Percentiles rank a stretch among this genome's conserved stretches.
Conservation (phyloP, 2,329 filamentous ascomycete genomes). For the Leptographium wingfieldii region DNA sequence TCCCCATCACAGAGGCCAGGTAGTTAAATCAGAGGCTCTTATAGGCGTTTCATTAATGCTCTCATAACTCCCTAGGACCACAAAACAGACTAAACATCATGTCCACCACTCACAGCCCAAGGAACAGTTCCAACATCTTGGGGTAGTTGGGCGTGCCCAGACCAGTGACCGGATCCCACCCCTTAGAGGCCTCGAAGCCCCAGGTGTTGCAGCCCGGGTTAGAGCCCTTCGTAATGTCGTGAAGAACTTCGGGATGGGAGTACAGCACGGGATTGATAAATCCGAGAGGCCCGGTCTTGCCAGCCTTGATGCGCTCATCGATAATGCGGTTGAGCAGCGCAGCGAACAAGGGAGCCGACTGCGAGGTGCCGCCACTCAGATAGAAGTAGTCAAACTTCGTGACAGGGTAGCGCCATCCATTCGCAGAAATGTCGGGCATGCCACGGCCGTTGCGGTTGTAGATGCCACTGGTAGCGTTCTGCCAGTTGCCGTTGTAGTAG, state of each 20-base stretch:
- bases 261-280: constrained; percentile 22
- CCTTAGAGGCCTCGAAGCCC: constrained; percentile 16
- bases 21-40: too few relatives aligned
- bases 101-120: too few relatives aligned
- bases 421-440: constrained; percentile 13
- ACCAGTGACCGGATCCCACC: constrained; percentile 17
- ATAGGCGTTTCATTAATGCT: too few relatives aligned
- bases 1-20: too few relatives aligned
- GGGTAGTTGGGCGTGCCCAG: constrained; percentile 17
- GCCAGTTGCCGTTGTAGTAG: constrained; percentile 20
- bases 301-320: constrained; percentile 39
- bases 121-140: constrained; percentile 12
- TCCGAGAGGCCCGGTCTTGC: constrained; percentile 24
- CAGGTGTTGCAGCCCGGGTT: constrained; percentile 20
- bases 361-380: constrained; percentile 4
- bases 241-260: constrained; percentile 17
- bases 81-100: too few relatives aligned
- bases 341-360: constrained; percentile 40
- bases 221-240: constrained; percentile 16
- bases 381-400: background rate
- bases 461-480: constrained; percentile 7
- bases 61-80: too few relatives aligned
- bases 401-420: constrained; percentile 10
- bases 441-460: constrained; percentile 14
- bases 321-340: constrained; percentile 38